Percentiles rank a stretch among this genome's conserved stretches.
phyloP scores from a whole-genome alignment of 495 filamentous ascomycete genomes.

The Symbiotaphrina buchneri region DNA sequence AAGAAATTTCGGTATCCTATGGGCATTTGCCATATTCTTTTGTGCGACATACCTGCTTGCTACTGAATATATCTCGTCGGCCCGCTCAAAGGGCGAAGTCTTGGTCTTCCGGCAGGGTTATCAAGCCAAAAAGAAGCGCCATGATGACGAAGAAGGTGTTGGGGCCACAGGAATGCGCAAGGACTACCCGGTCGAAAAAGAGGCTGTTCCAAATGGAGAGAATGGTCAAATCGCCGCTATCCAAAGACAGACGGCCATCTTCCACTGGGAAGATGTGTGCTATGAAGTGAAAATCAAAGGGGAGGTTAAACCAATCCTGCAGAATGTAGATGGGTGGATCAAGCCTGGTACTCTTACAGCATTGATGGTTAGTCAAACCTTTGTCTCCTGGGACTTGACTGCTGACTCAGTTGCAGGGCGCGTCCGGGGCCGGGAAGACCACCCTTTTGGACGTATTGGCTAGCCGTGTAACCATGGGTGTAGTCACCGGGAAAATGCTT shows the following conservation, averaged over 20 bases:
- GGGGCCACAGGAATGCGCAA: neutral
- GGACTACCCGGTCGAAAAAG: conserved; percentile 6
- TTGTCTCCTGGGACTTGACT: too few species aligned
- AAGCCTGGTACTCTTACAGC: conserved; percentile 48
- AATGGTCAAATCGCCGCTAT: conserved; percentile 7
- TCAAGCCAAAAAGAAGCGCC: conserved; percentile 13
- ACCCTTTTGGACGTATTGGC: conserved; percentile 40
- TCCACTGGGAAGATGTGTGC: conserved; percentile 61
- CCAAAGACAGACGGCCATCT: conserved; percentile 20
- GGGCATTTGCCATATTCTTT: conserved; percentile 42
- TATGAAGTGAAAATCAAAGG: conserved; percentile 47
- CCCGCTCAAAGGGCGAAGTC: conserved; percentile 27
- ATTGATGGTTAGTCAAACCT: too few species aligned
- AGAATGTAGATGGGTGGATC: conserved; percentile 45
- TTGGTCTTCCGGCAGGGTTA: conserved; percentile 26
- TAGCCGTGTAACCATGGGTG: conserved; percentile 26
- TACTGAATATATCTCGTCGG: conserved; percentile 24
- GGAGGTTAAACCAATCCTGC: conserved; percentile 31
- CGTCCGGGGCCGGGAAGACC: conserved; percentile 49
- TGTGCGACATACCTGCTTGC: conserved; percentile 20
- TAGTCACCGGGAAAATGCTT: conserved; percentile 28
- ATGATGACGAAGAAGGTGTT: conserved; percentile 25
- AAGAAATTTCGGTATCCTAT: conserved; percentile 49
- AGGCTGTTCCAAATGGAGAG: conserved; percentile 12
- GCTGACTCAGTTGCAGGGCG: too few species aligned